Evolutionary conservation across 2,329 filamentous ascomycete species (phyloP).

Genomic region (Arthroderma uncinatum): DNA sequence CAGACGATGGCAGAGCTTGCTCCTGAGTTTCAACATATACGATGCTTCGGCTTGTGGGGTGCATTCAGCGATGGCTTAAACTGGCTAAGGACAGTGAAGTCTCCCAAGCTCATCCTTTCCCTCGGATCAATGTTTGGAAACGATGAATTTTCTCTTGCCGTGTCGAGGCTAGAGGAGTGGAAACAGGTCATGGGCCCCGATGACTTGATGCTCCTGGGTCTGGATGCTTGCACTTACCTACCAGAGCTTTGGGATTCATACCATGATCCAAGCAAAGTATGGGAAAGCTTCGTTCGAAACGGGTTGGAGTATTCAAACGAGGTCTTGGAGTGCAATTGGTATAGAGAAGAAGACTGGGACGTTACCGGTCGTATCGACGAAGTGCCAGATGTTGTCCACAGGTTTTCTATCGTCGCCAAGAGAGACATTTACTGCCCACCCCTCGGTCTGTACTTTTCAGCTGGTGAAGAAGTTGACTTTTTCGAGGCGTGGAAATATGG

Average conservation of each 20-base stretch:
- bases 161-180: slow-evolving; percentile 1
- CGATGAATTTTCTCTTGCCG: slow-evolving; percentile 4
- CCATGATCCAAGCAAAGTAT: neutral
- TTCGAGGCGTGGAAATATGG: slow-evolving; percentile 5
- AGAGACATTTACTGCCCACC: neutral
- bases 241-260: neutral
- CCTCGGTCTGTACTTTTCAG: neutral
- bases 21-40: neutral
- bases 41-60: slow-evolving; percentile 7
- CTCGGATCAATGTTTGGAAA: slow-evolving; percentile 8
- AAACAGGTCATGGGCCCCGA: neutral
- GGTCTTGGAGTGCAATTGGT: slow-evolving; percentile 2
- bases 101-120: slow-evolving; percentile 5
- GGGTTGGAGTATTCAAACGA: slow-evolving; percentile 7
- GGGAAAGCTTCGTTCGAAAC: slow-evolving; percentile 5
- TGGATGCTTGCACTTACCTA: neutral
- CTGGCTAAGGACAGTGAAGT: slow-evolving; percentile 2
- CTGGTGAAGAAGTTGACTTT: neutral
- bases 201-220: slow-evolving; percentile 1
- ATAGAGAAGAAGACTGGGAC: slow-evolving; percentile 5
- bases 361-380: neutral
- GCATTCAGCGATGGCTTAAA: slow-evolving; percentile 5
- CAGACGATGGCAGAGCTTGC: neutral
- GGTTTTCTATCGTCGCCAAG: neutral
- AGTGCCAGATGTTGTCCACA: neutral